A percentile compares a stretch with the other conserved stretches of the same genome.
phyloP scores from a whole-genome alignment of 768 basidiomycete genomes.

The Scleroderma citrinum region DNA sequence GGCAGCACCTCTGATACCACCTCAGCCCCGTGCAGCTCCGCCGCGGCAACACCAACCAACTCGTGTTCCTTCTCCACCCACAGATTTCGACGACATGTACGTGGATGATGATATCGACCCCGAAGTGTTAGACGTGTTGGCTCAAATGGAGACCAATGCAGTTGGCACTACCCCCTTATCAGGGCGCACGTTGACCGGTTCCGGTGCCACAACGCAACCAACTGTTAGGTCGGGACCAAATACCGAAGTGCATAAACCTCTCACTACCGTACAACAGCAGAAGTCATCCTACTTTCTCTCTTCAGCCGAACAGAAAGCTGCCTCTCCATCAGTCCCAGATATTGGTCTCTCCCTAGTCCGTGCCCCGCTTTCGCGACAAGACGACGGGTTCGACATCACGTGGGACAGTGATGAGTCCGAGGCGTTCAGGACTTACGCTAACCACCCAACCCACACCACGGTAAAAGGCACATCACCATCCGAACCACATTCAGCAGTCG shows the following conservation, averaged over 20 bases:
- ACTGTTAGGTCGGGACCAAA: background rate
- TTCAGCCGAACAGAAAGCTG: background rate
- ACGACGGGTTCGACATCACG: constrained; percentile 20
- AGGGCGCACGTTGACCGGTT: background rate
- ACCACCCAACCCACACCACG: constrained; percentile 4
- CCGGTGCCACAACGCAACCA: background rate
- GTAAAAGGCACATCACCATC: constrained; percentile 4
- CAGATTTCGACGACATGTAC: constrained; percentile 19
- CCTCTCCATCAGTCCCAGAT: constrained; percentile 11
- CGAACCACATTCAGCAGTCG: background rate
- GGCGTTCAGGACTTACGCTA: constrained; percentile 2
- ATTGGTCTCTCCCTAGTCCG: constrained; percentile 28
- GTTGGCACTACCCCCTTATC: background rate
- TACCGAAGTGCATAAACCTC: too few species aligned
- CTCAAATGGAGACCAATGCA: constrained; percentile 7
- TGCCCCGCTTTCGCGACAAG: constrained; percentile 4
- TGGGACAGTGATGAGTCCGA: constrained; percentile 30
- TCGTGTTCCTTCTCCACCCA: constrained; percentile 6
- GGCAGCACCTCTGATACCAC: constrained; percentile 12
- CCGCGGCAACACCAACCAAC: background rate
- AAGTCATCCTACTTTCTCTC: constrained; percentile 12
- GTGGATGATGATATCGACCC: constrained; percentile 25
- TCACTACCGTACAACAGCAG: background rate
- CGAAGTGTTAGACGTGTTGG: constrained; percentile 16
- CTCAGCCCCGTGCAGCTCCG: constrained; percentile 1